A percentile compares a stretch with the other conserved stretches of the same genome.
Evolutionary conservation across 257 asterid species (phyloP).

Genomic region (Nicotiana benthamiana): DNA sequence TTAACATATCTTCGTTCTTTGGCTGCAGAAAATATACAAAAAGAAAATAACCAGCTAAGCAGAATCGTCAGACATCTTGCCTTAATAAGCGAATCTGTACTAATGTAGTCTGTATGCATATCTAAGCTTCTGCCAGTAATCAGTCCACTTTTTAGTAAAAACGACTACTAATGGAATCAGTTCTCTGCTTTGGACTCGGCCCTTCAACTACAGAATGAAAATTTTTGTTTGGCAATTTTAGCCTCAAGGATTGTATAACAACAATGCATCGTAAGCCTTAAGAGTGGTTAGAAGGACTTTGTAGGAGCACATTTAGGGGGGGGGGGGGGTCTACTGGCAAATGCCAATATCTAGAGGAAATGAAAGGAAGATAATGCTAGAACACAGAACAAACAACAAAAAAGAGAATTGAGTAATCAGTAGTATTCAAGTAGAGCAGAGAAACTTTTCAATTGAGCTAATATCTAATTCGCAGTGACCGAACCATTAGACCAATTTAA

Average conservation of each 20-base stretch:
- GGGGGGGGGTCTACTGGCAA: neutral
- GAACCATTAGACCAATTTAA: neutral
- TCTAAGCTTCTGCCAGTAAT: neutral
- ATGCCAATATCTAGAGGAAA: neutral
- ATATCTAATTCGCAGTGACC: neutral
- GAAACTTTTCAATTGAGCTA: neutral
- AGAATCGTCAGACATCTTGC: neutral
- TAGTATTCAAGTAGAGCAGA: neutral
- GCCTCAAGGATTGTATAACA: neutral
- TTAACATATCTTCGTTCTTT: neutral
- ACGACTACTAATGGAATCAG: neutral
- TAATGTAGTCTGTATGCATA: neutral
- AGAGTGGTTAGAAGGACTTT: neutral
- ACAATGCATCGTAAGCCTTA: neutral
- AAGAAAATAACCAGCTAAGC: neutral
- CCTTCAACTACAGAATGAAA: neutral
- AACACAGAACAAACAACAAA: neutral
- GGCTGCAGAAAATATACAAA: neutral
- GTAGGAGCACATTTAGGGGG: neutral
- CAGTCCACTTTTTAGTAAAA: neutral
- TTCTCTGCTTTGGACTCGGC: neutral
- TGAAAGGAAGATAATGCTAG: neutral
- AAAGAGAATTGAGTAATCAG: neutral
- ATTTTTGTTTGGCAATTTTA: neutral
- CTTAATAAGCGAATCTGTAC: neutral